Evolutionary conservation across 257 asterid genomes (phyloP), one percentile per base, ranked within the genome.

Genomic region (Cordia subcordata): DNA sequence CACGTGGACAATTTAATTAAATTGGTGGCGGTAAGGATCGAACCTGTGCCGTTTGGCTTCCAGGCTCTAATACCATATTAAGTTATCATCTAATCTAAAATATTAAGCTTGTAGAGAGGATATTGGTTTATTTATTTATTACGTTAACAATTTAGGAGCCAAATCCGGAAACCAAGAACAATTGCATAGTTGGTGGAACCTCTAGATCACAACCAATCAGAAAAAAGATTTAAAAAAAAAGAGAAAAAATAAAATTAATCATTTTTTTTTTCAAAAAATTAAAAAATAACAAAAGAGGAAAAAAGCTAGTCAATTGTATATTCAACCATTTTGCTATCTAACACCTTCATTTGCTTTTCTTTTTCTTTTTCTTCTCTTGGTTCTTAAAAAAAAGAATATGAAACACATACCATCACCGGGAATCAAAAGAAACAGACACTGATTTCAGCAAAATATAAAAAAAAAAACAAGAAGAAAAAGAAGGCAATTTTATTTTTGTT

Each of bases 121-220:
- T n/a, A n/a, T n/a, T n/a, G n/a, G n/a, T n/a, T n/a, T n/a, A n/a
- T n/a, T n/a, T n/a, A n/a, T n/a, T n/a, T n/a, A n/a, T n/a, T n/a
- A n/a, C n/a, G n/a, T n/a, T n/a, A n/a, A n/a, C n/a, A n/a, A n/a
- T n/a, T n/a, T 55, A 79, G 95, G 91, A 86, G 79, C 59, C 77
- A 75, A 66, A 71, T 55, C 75, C 79, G 91, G 88, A 60, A 58
- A 72, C 77, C 73, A 63, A 68, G 61, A 70, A 17, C 53, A 22
- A 63, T n/a, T 61, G 62, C 67, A 49, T 55, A 60, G 75, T 76
- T 66, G 54, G 49, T 18, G 38, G 45, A 71, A 72, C 77, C 81
- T 77, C 66, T 62, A 63, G 57, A 66, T 77, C 67, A 33, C 68
- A 40, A 50, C 16, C 18, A 74, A 27, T 35, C 4, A 51, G 13